These are phyloP conservation scores for Aspergillus ustus DNA, from an alignment of 2,329 filamentous ascomycete genomes.

Conservation along the genomic window DNA sequence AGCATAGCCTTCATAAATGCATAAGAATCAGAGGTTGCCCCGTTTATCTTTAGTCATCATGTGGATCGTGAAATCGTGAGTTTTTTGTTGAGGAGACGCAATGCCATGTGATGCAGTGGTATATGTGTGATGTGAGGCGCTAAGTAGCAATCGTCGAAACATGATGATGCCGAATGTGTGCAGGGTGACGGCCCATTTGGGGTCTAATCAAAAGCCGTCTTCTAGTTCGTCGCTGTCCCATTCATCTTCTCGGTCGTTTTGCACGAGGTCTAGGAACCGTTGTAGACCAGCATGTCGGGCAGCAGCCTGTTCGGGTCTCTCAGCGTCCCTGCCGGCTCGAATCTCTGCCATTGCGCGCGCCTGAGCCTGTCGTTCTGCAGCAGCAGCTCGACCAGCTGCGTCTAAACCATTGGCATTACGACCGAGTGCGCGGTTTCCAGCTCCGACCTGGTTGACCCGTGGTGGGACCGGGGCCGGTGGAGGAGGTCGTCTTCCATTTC, in stretches of 20 bases:
- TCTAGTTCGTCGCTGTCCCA: constrained; percentile 65
- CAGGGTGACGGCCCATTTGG: neutral
- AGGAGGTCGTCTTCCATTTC: constrained; percentile 37
- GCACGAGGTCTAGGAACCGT: constrained; percentile 57
- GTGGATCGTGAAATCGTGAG: neutral
- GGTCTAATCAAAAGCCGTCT: constrained; percentile 38
- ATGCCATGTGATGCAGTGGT: neutral
- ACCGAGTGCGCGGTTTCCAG: constrained; percentile 34
- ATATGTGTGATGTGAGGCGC: neutral
- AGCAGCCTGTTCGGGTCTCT: constrained; percentile 16
- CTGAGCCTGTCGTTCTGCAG: constrained; percentile 44
- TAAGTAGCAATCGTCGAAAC: neutral
- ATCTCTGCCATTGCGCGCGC: constrained; percentile 45
- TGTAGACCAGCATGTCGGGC: constrained; percentile 47
- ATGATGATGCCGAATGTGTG: neutral
- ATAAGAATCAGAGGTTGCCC: neutral
- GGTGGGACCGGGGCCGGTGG: constrained; percentile 47
- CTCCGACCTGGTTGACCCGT: constrained; percentile 34
- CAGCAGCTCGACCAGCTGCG: constrained; percentile 42
- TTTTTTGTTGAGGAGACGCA: neutral
- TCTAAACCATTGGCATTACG: constrained; percentile 32
- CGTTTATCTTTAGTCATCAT: neutral
- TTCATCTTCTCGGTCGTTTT: constrained; percentile 60
- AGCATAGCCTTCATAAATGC: neutral
- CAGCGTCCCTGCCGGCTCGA: constrained; percentile 31